These are phyloP conservation scores for Cyberlindnera meyerae DNA, from an alignment of 805 yeast species.

Conservation along the genomic window DNA sequence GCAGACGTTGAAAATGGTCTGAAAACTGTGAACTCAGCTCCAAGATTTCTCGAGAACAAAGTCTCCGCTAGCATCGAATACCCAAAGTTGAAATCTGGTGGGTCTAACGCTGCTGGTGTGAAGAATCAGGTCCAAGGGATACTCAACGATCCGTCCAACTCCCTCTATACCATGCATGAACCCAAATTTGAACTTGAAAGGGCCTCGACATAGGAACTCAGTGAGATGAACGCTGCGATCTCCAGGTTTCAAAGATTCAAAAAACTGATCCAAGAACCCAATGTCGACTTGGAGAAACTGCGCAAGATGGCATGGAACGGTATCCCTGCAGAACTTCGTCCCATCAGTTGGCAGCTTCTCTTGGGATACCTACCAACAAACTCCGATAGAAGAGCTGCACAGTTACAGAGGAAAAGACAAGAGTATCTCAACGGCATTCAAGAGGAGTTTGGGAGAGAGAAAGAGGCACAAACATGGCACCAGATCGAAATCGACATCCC, in stretches of 20 bases:
- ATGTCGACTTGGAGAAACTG: constrained; percentile 61
- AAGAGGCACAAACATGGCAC: constrained; percentile 84
- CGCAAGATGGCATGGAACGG: constrained; percentile 92
- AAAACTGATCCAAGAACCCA: constrained; percentile 45
- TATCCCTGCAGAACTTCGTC: constrained; percentile 73
- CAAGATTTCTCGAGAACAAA: constrained; percentile 28
- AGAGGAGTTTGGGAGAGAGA: constrained; percentile 52
- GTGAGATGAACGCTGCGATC: constrained; percentile 53
- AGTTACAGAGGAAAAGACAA: constrained; percentile 72
- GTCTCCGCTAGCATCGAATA: constrained; percentile 25
- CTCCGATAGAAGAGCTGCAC: constrained; percentile 63
- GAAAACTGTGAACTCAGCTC: constrained; percentile 23
- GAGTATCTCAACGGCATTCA: constrained; percentile 77
- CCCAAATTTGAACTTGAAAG: constrained; percentile 36
- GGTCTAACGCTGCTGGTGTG: constrained; percentile 12
- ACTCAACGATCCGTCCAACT: constrained; percentile 28
- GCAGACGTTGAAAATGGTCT: constrained; percentile 53
- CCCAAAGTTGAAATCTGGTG: constrained; percentile 26
- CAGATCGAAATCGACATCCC: constrained; percentile 94
- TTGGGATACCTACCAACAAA: constrained; percentile 90
- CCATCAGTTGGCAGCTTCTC: constrained; percentile 83
- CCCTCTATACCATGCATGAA: constrained; percentile 37
- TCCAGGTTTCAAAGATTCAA: constrained; percentile 66
- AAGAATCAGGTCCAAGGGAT: constrained; percentile 21
- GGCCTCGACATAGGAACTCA: constrained; percentile 41